These are phyloP conservation scores for Eucalyptus albens DNA, from an alignment of 345 rosid species.

Conservation along the genomic window DNA sequence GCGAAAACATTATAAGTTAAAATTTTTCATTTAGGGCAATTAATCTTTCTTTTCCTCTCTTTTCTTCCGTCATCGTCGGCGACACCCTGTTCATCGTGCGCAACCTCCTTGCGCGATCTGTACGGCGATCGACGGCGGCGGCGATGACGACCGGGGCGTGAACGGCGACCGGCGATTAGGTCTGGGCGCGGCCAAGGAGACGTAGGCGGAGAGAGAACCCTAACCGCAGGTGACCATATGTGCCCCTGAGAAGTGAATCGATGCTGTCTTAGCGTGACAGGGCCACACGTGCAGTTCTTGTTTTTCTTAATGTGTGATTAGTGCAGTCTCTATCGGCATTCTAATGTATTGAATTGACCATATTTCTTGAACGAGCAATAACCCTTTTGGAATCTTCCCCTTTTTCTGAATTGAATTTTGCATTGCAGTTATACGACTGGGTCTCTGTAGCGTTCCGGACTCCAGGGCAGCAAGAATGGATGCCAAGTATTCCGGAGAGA, in stretches of 20 bases:
- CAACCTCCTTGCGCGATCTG: background rate
- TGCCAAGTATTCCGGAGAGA: background rate
- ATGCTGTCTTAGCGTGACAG: background rate
- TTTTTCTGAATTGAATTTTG: background rate
- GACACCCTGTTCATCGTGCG: background rate
- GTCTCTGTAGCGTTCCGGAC: background rate
- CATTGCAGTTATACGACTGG: background rate
- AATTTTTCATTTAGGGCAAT: background rate
- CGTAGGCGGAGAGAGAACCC: background rate
- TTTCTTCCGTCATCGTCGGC: background rate
- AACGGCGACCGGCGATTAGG: background rate
- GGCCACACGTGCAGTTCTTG: background rate
- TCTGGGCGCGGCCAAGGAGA: background rate
- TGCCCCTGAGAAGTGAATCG: background rate
- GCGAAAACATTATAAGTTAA: too few species aligned
- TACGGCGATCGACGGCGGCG: background rate
- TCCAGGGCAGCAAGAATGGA: background rate
- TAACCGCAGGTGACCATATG: background rate
- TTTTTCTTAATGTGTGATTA: background rate
- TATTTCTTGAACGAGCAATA: background rate
- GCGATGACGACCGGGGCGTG: background rate
- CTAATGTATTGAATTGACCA: background rate
- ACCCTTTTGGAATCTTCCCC: background rate
- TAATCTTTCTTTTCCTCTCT: background rate
- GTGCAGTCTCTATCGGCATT: background rate